These are phyloP conservation scores for Leonotis leonurus DNA, from an alignment of 257 asterid genomes.

Conservation along the genomic window DNA sequence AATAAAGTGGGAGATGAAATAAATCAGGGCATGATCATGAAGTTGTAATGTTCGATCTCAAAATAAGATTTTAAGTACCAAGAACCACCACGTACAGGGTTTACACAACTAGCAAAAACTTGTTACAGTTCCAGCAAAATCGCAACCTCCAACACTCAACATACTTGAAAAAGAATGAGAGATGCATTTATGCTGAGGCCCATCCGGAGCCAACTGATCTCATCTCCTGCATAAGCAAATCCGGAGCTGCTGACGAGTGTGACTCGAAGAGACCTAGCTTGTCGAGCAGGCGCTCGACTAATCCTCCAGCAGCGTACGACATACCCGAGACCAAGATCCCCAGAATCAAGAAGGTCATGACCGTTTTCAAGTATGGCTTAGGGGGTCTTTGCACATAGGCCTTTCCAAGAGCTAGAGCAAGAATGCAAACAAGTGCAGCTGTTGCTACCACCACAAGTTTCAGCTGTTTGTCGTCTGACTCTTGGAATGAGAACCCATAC, in stretches of 20 bases:
- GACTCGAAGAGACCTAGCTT: background rate
- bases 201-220: constrained; percentile 22
- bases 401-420: constrained; percentile 37
- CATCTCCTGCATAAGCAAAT: too few species aligned
- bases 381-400: constrained; percentile 53
- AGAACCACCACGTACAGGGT: background rate
- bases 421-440: constrained; percentile 54
- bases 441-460: constrained; percentile 58
- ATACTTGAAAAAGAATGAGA: background rate
- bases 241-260: constrained; percentile 30
- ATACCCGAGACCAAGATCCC: constrained; percentile 59
- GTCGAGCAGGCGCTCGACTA: too few species aligned
- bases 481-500: constrained; percentile 61
- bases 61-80: background rate
- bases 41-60: too few species aligned
- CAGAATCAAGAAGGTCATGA: background rate
- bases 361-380: constrained; percentile 45
- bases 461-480: constrained; percentile 51
- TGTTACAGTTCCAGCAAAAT: background rate
- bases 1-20: too few species aligned
- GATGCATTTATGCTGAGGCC: constrained; percentile 38
- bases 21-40: too few species aligned
- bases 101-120: background rate
- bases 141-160: background rate
- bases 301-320: constrained; percentile 8